Evolutionary conservation across 345 rosid genomes (phyloP).

Genomic region (Streptanthus diversifolius): DNA sequence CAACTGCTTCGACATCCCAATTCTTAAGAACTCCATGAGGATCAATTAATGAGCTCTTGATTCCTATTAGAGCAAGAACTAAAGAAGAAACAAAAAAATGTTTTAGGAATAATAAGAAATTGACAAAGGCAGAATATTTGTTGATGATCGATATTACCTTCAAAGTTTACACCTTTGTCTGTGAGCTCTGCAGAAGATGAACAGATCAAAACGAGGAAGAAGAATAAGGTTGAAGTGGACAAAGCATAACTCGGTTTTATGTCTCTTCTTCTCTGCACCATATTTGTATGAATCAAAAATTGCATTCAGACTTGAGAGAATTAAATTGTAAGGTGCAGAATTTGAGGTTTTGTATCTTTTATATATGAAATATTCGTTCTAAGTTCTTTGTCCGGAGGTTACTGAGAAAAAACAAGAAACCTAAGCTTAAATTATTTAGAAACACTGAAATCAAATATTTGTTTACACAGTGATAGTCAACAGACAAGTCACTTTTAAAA

Average conservation of each 20-base stretch:
- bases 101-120: not conserved
- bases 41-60: conserved; percentile 49
- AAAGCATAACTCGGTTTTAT: conserved; percentile 6
- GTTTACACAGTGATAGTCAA: conserved; percentile 49
- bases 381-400: conserved; percentile 11
- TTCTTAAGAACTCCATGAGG: conserved; percentile 59
- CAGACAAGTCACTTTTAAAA: conserved; percentile 39
- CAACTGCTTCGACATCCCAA: conserved; percentile 79
- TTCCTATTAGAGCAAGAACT: conserved; percentile 78
- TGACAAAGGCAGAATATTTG: not conserved
- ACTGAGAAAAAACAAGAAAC: not conserved
- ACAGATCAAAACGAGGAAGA: conserved; percentile 6
- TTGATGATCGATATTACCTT: conserved; percentile 49
- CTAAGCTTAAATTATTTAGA: not conserved
- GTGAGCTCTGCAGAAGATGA: conserved; percentile 62
- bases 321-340: not conserved
- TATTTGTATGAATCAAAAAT: conserved; percentile 18
- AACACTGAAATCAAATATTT: conserved; percentile 28
- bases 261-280: conserved; percentile 38
- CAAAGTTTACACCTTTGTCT: conserved; percentile 75
- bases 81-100: conserved; percentile 1
- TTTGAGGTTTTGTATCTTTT: conserved; percentile 2
- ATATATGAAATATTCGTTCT: conserved; percentile 2
- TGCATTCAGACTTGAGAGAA: not conserved
- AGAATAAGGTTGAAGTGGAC: conserved; percentile 35